Conservation (phyloP, 2,329 filamentous ascomycete genomes). For the Saccharata proteae region DNA sequence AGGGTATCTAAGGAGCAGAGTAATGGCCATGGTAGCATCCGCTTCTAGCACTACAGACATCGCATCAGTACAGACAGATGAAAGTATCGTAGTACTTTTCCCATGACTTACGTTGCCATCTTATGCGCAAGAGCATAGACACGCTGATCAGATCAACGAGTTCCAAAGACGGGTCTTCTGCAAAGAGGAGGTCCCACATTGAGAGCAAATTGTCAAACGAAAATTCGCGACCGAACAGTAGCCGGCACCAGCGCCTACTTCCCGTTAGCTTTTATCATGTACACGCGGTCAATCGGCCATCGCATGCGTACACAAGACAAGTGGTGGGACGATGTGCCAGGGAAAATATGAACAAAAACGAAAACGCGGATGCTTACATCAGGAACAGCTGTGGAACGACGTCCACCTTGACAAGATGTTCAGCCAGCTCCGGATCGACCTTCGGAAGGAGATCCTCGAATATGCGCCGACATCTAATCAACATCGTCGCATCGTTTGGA, state of each 20-base stretch:
- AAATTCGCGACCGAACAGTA: constrained; percentile 89
- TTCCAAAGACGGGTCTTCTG: constrained; percentile 67
- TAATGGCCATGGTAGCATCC: constrained; percentile 77
- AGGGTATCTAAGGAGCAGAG: constrained; percentile 74
- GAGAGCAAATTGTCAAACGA: constrained; percentile 71
- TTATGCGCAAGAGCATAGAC: constrained; percentile 81
- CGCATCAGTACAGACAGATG: background rate
- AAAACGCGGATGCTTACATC: constrained; percentile 60
- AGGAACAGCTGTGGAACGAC: constrained; percentile 94
- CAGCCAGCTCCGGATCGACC: constrained; percentile 71
- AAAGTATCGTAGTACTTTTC: background rate
- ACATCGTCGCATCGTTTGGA: constrained; percentile 53
- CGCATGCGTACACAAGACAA: background rate
- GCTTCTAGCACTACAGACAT: constrained; percentile 70
- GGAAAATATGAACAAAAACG: too few relatives aligned
- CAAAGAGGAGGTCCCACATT: constrained; percentile 87
- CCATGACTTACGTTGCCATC: constrained; percentile 65
- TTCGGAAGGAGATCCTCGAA: constrained; percentile 70
- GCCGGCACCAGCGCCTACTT: constrained; percentile 80
- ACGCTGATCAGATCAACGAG: constrained; percentile 86
- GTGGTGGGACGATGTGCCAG: too few relatives aligned
- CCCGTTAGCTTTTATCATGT: too few relatives aligned
- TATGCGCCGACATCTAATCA: constrained; percentile 74
- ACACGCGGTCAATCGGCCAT: constrained; percentile 12
- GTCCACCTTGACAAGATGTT: constrained; percentile 70